These are phyloP conservation scores for Prunella vulgaris DNA, from an alignment of 257 asterid species.

Conservation along the genomic window DNA sequence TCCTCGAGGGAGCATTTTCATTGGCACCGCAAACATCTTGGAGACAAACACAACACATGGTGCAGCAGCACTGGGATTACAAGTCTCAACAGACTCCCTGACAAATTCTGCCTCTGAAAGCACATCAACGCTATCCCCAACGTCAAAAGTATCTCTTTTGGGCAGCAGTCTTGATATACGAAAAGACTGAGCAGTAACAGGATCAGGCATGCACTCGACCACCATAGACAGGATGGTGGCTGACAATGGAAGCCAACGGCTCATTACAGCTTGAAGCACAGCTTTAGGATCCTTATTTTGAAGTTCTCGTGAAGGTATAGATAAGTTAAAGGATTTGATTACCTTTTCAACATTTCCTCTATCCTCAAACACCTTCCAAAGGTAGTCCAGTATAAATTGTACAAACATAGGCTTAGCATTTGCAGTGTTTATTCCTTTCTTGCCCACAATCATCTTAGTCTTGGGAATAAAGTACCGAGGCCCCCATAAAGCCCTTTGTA, in stretches of 20 bases:
- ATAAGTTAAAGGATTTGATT: slow-evolving; percentile 61
- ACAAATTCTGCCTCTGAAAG: slow-evolving; percentile 64
- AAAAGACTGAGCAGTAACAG: slow-evolving; percentile 66
- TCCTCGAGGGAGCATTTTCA: slow-evolving; percentile 83
- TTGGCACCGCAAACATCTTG: slow-evolving; percentile 90
- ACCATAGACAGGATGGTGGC: slow-evolving; percentile 76
- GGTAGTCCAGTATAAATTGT: slow-evolving; percentile 73
- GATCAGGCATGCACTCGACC: slow-evolving; percentile 69
- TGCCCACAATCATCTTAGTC: slow-evolving; percentile 76
- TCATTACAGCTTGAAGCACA: slow-evolving; percentile 87
- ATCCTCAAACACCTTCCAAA: slow-evolving; percentile 80
- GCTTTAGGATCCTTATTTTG: slow-evolving; percentile 72
- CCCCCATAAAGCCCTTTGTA: slow-evolving; percentile 86
- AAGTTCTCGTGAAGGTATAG: slow-evolving; percentile 85
- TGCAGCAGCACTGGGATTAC: slow-evolving; percentile 63
- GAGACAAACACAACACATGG: slow-evolving; percentile 90
- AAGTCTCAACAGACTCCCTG: slow-evolving; percentile 67
- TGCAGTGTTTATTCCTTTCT: slow-evolving; percentile 51
- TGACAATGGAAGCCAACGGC: slow-evolving; percentile 92
- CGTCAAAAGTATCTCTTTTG: slow-evolving; percentile 42
- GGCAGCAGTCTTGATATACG: slow-evolving; percentile 81
- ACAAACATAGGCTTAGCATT: slow-evolving; percentile 91
- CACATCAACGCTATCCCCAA: slow-evolving; percentile 39
- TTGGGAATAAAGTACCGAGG: slow-evolving; percentile 63
- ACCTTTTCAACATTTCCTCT: slow-evolving; percentile 59